Evolutionary conservation across 2,329 filamentous ascomycete genomes (phyloP), one percentile per base, ranked within the genome.

Genomic region (Aspergillaceae sp.): DNA sequence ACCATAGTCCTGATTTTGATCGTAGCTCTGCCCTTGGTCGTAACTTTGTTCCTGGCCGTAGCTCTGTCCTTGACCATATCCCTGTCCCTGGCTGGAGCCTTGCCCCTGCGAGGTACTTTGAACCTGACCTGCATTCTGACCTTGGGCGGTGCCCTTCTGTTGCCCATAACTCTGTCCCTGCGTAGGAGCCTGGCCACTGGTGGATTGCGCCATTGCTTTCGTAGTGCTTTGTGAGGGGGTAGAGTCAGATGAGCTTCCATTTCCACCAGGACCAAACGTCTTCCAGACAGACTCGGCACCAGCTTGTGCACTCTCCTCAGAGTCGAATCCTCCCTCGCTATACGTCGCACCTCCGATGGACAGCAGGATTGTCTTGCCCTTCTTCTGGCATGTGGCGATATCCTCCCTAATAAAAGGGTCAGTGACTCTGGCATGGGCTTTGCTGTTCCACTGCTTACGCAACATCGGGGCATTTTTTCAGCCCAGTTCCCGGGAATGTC

Each of bases 321-420:
- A 76, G 34, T 64, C 57, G 68, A 86, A 86, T 28, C 83, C 83
- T 30, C 80, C 82, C 61, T 86, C 82, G 11, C 71, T 79, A 63
- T 86, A 86, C 1, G 82, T 83, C 2, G 79, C 79, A 30, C 86
- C 84, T 11, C 84, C 85, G 40, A 89, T 72, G 2, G 84, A 87
- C 7, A 89, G 72, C 40, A 87, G 61, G 53, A 89, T 82, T 1
- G 83, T 86, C 67, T 88, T 89, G 51, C 77, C 77, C 50, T 79
- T 66, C 9, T 65, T 54, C 62, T 89, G 84, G 65, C 85, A 90
- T 7, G 73, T 65, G 11, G 60, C 61, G 52, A 78, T 77, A 45
- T 77, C 73, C 37, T 64, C 58, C 33, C 66, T 73, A 50, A 6
- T 10, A 36, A 29, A 10, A 2, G 47, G 41, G 57, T 43, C 59